Evolutionary conservation across 2,329 filamentous ascomycete species (phyloP).

Genomic region (Dactylonectria estremocensis): DNA sequence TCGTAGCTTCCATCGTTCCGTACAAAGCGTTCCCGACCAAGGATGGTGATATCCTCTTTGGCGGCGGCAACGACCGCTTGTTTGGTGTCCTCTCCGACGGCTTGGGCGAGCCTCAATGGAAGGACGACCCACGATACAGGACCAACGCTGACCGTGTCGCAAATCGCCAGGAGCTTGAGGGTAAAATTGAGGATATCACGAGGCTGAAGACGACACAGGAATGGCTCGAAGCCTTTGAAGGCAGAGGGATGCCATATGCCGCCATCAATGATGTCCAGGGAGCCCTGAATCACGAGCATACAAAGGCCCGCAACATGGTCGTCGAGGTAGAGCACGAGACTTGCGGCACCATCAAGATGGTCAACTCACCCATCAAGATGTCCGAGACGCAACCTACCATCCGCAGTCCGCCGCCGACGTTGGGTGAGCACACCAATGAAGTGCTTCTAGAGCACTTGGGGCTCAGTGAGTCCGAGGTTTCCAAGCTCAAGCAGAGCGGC

Average conservation of each 20-base stretch:
- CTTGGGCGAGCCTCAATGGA: slow-evolving; percentile 72
- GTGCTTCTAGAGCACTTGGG: slow-evolving; percentile 77
- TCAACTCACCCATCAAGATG: slow-evolving; percentile 96
- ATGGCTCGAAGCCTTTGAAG: slow-evolving; percentile 90
- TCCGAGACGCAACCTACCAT: slow-evolving; percentile 85
- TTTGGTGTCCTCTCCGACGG: slow-evolving; percentile 76
- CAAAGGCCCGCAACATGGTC: slow-evolving; percentile 89
- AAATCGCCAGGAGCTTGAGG: slow-evolving; percentile 84
- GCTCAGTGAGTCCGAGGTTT: slow-evolving; percentile 71
- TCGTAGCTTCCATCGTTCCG: slow-evolving; percentile 91
- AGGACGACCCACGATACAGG: slow-evolving; percentile 70
- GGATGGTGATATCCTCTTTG: slow-evolving; percentile 79
- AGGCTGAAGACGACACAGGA: slow-evolving; percentile 84
- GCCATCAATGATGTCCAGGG: slow-evolving; percentile 94
- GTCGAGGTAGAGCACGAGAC: slow-evolving; percentile 85
- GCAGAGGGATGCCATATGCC: slow-evolving; percentile 92
- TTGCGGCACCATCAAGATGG: slow-evolving; percentile 89
- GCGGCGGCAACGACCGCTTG: slow-evolving; percentile 80
- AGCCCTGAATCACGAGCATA: slow-evolving; percentile 88
- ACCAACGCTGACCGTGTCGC: slow-evolving; percentile 76
- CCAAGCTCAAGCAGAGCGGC: slow-evolving; percentile 74
- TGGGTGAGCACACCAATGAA: slow-evolving; percentile 91
- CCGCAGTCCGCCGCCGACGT: slow-evolving; percentile 82
- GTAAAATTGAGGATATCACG: slow-evolving; percentile 83
- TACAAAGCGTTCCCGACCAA: slow-evolving; percentile 88